Conservation (phyloP, 1,284 basidiomycete genomes). For the Phellinidium pouzarii region DNA sequence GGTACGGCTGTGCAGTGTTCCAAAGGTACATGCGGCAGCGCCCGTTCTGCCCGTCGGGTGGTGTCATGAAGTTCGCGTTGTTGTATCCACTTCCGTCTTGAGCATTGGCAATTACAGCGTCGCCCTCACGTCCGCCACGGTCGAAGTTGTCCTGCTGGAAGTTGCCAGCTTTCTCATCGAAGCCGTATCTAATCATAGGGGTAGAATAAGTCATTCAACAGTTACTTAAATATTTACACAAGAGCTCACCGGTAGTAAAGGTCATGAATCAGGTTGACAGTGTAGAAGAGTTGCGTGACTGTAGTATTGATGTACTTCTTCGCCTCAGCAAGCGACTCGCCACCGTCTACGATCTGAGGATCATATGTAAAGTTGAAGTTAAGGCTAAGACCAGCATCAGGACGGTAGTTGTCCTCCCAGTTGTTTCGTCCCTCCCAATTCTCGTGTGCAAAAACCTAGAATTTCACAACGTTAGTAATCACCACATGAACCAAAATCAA, state of each 20-base stretch:
- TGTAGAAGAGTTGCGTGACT: conserved; percentile 90
- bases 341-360: conserved; percentile 35
- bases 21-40: conserved; percentile 97
- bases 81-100: conserved; percentile 92
- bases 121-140: conserved; percentile 78
- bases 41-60: conserved; percentile 69
- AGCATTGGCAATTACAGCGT: conserved; percentile 91
- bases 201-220: conserved; percentile 30
- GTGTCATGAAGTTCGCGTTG: conserved; percentile 83
- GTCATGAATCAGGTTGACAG: conserved; percentile 78
- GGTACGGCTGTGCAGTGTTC: conserved; percentile 84
- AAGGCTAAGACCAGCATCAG: conserved; percentile 49
- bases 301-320: conserved; percentile 82
- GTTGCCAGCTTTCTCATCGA: conserved; percentile 88
- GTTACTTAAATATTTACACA: neutral
- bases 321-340: conserved; percentile 55
- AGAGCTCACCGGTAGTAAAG: conserved; percentile 46
- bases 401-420: conserved; percentile 78
- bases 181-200: conserved; percentile 54
- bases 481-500: conserved; percentile 18
- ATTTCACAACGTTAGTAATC: conserved; percentile 5
- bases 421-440: conserved; percentile 80
- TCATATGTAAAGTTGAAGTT: conserved; percentile 69
- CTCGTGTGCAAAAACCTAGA: conserved; percentile 72
- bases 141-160: conserved; percentile 98